Conservation (phyloP, 805 yeast species). For the Metschnikowia peoriensis region DNA sequence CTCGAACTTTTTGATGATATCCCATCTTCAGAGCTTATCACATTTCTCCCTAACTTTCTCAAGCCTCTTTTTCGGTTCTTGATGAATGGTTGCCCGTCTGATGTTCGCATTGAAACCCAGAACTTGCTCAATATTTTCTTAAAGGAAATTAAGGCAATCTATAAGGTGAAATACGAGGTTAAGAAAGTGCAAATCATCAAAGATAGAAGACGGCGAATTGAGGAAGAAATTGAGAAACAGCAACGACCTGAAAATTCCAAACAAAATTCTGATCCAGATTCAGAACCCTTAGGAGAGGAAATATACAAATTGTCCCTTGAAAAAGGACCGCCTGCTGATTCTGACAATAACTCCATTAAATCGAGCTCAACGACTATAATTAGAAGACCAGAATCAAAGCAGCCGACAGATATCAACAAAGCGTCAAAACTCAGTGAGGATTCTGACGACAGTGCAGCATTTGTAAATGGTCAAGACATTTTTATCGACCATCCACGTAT, state of each 20-base stretch:
- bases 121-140: slow-evolving; percentile 71
- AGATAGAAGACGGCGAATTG: slow-evolving; percentile 13
- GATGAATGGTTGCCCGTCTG: slow-evolving; percentile 74
- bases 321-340: neutral
- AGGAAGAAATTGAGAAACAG: neutral
- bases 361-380: slow-evolving; percentile 28
- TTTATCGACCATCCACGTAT: slow-evolving; percentile 76
- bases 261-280: neutral
- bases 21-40: slow-evolving; percentile 84
- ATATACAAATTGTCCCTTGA: slow-evolving; percentile 1
- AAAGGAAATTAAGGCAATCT: slow-evolving; percentile 76
- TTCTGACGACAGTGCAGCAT: slow-evolving; percentile 26
- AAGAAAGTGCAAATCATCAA: slow-evolving; percentile 26
- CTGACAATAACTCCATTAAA: slow-evolving; percentile 21
- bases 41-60: slow-evolving; percentile 84
- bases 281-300: neutral
- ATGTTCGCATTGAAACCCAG: slow-evolving; percentile 83
- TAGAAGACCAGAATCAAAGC: slow-evolving; percentile 11
- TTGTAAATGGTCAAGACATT: slow-evolving; percentile 64
- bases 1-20: slow-evolving; percentile 86
- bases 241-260: neutral
- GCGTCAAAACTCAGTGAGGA: slow-evolving; percentile 7
- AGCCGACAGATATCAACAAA: slow-evolving; percentile 1
- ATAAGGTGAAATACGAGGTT: slow-evolving; percentile 60
- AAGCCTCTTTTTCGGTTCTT: slow-evolving; percentile 80